Evolutionary conservation across 1,139 yeast species (phyloP).

Genomic region (Candida sp.): DNA sequence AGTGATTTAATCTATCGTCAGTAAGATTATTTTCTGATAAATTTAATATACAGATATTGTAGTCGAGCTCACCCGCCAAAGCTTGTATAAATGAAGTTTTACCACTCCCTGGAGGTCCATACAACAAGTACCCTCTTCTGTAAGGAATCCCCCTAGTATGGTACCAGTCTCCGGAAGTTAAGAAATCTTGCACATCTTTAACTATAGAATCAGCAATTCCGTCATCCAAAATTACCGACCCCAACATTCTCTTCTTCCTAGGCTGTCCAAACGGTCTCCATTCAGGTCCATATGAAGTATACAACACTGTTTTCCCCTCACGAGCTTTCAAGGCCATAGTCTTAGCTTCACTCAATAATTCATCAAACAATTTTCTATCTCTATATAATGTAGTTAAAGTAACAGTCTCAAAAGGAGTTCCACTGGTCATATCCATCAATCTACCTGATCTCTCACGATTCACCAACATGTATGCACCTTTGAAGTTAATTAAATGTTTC

Average conservation of each 20-base stretch:
- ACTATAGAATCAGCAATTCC: constrained; percentile 67
- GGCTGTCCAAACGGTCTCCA: constrained; percentile 99
- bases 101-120: constrained; percentile 99
- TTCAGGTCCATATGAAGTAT: constrained; percentile 96
- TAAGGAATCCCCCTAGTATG: constrained; percentile 96
- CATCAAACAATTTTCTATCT: constrained; percentile 68
- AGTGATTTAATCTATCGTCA: constrained; percentile 89
- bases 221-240: constrained; percentile 80
- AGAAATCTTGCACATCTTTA: constrained; percentile 75
- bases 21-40: constrained; percentile 88
- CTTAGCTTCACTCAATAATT: constrained; percentile 84
- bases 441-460: constrained; percentile 90
- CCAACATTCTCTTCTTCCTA: constrained; percentile 76
- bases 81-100: constrained; percentile 96
- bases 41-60: constrained; percentile 90
- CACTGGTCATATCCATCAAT: constrained; percentile 83
- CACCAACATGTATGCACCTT: constrained; percentile 86
- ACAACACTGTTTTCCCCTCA: constrained; percentile 93
- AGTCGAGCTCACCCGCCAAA: constrained; percentile 92
- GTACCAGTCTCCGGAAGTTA: constrained; percentile 85
- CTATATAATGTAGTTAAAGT: constrained; percentile 86
- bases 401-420: constrained; percentile 95
- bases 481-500: constrained; percentile 79
- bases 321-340: constrained; percentile 74
- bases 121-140: constrained; percentile 87